A percentile compares a stretch with the other conserved stretches of the same genome.
phyloP scores from a whole-genome alignment of 345 rosid species.

The Leavenworthia alabamica region DNA sequence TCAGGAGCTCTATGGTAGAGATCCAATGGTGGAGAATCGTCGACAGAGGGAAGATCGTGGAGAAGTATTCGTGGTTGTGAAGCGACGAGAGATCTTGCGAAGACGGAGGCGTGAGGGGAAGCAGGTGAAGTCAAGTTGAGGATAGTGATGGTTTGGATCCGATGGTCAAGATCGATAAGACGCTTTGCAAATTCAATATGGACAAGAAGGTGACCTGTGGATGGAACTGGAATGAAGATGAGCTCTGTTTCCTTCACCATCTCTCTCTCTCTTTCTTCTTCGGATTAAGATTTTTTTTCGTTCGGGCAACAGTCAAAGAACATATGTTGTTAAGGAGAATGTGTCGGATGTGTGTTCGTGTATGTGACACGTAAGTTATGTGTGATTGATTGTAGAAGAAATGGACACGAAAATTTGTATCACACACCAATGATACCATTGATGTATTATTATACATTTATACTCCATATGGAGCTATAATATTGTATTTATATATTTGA shows the following conservation, averaged over 20 bases:
- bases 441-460: too few relatives aligned
- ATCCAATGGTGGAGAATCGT: constrained; percentile 24
- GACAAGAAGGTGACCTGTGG: constrained; percentile 44
- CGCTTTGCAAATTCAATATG: constrained; percentile 43
- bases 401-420: too few relatives aligned
- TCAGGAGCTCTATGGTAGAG: constrained; percentile 24
- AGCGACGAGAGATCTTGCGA: constrained; percentile 28
- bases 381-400: too few relatives aligned
- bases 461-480: too few relatives aligned
- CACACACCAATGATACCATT: too few relatives aligned
- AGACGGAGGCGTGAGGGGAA: constrained; percentile 22
- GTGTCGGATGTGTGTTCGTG: too few relatives aligned
- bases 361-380: too few relatives aligned
- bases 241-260: constrained; percentile 26
- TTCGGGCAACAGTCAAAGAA: too few relatives aligned
- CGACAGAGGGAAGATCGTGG: constrained; percentile 10
- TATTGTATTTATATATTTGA: too few relatives aligned
- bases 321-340: too few relatives aligned
- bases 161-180: constrained; percentile 31
- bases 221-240: constrained; percentile 29
- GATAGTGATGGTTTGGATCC: constrained; percentile 33
- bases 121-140: constrained; percentile 5
- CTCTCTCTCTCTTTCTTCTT: neutral
- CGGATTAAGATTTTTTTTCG: neutral
- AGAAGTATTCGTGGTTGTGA: constrained; percentile 26